Percentiles rank a stretch among this genome's conserved stretches.
phyloP scores from a whole-genome alignment of 192 early-diverging fungal genomes.

The Oehlia diaphana region DNA sequence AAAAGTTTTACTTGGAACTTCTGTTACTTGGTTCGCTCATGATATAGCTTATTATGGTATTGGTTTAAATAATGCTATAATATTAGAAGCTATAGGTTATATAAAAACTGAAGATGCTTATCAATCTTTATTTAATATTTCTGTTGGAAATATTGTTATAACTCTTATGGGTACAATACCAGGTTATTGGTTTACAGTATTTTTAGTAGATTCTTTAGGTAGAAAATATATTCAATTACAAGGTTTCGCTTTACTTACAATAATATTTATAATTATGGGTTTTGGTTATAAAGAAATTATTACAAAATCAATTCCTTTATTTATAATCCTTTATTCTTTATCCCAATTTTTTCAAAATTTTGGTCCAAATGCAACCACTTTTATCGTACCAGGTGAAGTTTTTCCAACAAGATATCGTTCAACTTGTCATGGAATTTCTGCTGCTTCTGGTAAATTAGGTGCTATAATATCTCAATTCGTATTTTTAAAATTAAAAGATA shows the following conservation, averaged over 20 bases:
- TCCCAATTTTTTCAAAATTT: slow-evolving; percentile 86
- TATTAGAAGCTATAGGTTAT: slow-evolving; percentile 73
- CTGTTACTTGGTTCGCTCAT: slow-evolving; percentile 74
- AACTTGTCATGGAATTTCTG: slow-evolving; percentile 79
- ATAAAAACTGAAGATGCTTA: slow-evolving; percentile 35
- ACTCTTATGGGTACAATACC: slow-evolving; percentile 84
- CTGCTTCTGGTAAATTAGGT: slow-evolving; percentile 77
- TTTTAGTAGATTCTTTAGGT: slow-evolving; percentile 83
- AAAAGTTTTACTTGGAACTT: slow-evolving; percentile 76
- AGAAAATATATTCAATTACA: slow-evolving; percentile 93
- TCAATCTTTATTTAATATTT: slow-evolving; percentile 61
- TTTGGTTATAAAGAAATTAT: slow-evolving; percentile 71
- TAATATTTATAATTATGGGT: slow-evolving; percentile 74
- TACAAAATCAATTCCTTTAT: slow-evolving; percentile 53
- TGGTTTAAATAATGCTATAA: slow-evolving; percentile 77
- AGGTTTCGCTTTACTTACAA: slow-evolving; percentile 74
- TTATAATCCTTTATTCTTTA: slow-evolving; percentile 22
- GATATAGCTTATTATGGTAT: slow-evolving; percentile 84
- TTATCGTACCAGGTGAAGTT: slow-evolving; percentile 79
- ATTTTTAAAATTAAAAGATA: slow-evolving; percentile 70
- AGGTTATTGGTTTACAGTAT: slow-evolving; percentile 95
- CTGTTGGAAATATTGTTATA: slow-evolving; percentile 91
- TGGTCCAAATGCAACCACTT: slow-evolving; percentile 93
- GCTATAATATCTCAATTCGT: slow-evolving; percentile 75
- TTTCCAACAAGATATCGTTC: slow-evolving; percentile 84